Evolutionary conservation across 2,329 filamentous ascomycete species (phyloP).

Genomic region (Magnaporthiopsis rhizophila): DNA sequence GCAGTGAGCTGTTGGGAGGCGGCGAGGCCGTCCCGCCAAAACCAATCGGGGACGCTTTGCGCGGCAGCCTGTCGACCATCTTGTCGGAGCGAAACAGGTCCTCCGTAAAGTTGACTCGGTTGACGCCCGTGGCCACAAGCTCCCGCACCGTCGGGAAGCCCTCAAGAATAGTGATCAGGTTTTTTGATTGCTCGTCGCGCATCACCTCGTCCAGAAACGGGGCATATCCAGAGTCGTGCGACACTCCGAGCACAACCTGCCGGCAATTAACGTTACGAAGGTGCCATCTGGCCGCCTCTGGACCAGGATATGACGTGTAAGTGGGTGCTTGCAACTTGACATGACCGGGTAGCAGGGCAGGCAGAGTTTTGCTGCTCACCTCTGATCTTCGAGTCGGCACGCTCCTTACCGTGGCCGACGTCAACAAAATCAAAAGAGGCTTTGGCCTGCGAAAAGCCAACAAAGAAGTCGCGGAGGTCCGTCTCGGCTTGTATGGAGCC

Average conservation of each 20-base stretch:
- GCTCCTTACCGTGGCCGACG: conserved; percentile 44
- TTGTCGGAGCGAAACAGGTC: conserved; percentile 48
- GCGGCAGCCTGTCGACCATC: conserved; percentile 29
- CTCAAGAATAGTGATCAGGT: conserved; percentile 46
- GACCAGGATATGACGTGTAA: neutral
- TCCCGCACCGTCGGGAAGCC: conserved; percentile 43
- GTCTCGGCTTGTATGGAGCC: conserved; percentile 34
- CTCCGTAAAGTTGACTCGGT: conserved; percentile 36
- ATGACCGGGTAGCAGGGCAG: neutral
- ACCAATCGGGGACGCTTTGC: conserved; percentile 6
- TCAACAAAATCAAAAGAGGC: conserved; percentile 57
- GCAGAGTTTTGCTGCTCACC: neutral
- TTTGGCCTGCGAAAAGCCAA: conserved; percentile 52
- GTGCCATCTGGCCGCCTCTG: conserved; percentile 48
- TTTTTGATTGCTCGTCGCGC: conserved; percentile 31
- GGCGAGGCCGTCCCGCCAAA: conserved; percentile 7
- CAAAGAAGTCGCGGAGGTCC: conserved; percentile 47
- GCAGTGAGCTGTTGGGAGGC: conserved; percentile 9
- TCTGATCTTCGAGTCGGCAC: conserved; percentile 4
- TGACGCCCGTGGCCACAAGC: conserved; percentile 36
- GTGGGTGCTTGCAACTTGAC: conserved; percentile 10
- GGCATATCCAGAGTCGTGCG: conserved; percentile 53
- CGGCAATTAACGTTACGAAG: conserved; percentile 54
- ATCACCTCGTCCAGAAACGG: conserved; percentile 50
- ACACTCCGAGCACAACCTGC: conserved; percentile 53